phyloP scores from a whole-genome alignment of 148 eudicot genomes.

The Silene uniflora region DNA sequence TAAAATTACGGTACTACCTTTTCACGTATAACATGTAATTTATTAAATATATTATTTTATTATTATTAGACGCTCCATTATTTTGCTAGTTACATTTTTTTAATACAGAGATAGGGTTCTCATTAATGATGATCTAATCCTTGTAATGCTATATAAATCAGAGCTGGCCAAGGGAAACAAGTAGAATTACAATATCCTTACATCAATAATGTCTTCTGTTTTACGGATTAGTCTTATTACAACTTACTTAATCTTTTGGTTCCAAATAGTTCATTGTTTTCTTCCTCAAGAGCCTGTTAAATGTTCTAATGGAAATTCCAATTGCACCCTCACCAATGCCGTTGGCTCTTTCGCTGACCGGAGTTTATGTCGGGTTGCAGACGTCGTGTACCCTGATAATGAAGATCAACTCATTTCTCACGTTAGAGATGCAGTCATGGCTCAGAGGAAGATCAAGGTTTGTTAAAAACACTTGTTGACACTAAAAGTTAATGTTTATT shows the following conservation, averaged over 20 bases:
- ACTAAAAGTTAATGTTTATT: too few species aligned
- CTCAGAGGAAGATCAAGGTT: conserved; percentile 26
- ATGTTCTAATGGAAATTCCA: conserved; percentile 21
- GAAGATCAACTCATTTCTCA: conserved; percentile 22
- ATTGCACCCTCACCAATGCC: conserved; percentile 30
- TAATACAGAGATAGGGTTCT: too few species aligned
- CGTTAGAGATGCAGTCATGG: conserved; percentile 22
- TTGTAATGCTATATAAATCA: too few species aligned
- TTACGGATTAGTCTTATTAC: background rate
- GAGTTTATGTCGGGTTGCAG: conserved; percentile 18
- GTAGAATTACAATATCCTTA: too few species aligned
- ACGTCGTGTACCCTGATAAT: conserved; percentile 19
- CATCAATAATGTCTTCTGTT: background rate
- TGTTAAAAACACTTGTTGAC: background rate
- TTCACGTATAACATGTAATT: too few species aligned
- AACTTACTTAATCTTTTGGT: background rate
- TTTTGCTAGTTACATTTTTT: too few species aligned
- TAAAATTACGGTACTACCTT: too few species aligned
- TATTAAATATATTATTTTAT: too few species aligned
- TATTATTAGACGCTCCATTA: too few species aligned
- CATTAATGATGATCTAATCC: too few species aligned
- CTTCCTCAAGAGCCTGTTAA: conserved; percentile 32
- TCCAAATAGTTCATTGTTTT: background rate
- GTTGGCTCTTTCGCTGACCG: conserved; percentile 28
- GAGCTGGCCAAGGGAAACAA: too few species aligned